A percentile compares a stretch with the other conserved stretches of the same genome.
Evolutionary conservation across 441 rosid species (phyloP).

Genomic region (Daphne laureola): DNA sequence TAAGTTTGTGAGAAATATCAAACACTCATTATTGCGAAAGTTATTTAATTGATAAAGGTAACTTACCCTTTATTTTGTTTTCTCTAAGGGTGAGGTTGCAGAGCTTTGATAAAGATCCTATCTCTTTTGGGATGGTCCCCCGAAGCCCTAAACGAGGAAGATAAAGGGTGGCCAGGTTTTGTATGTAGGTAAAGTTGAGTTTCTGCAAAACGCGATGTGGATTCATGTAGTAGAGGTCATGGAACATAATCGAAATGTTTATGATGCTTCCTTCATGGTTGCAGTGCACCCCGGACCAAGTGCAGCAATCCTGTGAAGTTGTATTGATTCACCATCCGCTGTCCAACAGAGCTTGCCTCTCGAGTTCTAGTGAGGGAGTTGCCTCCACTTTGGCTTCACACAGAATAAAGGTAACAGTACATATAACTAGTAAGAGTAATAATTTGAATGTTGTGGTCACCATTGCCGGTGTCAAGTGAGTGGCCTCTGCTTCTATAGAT

Average conservation of each 20-base stretch:
- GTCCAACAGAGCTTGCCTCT: conserved; percentile 3
- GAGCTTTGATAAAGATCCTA: conserved; percentile 9
- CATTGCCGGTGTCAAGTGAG: neutral
- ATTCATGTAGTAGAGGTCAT: too few species aligned
- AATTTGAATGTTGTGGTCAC: neutral
- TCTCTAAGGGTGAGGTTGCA: conserved; percentile 7
- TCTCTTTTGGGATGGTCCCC: conserved; percentile 2
- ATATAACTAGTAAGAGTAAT: neutral
- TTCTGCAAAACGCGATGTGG: neutral
- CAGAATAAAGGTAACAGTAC: neutral
- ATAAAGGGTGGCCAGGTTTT: conserved; percentile 3
- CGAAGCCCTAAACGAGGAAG: neutral
- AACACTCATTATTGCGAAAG: neutral
- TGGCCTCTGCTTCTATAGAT: neutral
- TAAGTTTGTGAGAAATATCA: neutral
- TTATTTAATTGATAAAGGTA: neutral
- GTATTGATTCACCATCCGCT: conserved; percentile 15
- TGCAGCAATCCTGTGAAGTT: conserved; percentile 2
- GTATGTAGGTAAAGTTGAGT: conserved; percentile 12
- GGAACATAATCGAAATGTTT: neutral
- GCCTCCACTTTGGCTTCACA: neutral
- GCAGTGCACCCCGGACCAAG: neutral
- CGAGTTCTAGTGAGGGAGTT: neutral
- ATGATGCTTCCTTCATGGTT: conserved; percentile 2
- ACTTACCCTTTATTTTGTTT: neutral